phyloP scores from a whole-genome alignment of 352 stramenopile genomes.

The Phytophthora pseudosyringae region DNA sequence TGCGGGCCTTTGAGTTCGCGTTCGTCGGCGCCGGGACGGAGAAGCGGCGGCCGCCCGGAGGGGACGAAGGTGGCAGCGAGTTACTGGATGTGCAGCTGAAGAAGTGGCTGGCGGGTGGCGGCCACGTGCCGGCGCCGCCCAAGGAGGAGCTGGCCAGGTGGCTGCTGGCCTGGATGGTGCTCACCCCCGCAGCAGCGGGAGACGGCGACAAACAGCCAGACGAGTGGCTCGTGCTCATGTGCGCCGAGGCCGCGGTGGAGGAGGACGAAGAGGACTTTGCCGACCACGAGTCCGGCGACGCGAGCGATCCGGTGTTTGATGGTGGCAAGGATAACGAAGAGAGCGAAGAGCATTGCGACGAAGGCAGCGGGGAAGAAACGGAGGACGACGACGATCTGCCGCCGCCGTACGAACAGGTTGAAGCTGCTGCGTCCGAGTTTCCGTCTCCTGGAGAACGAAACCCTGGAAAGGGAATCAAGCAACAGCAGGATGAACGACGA shows the following conservation, averaged over 20 bases:
- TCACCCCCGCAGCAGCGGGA: slow-evolving; percentile 4
- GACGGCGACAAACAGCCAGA: slow-evolving; percentile 16
- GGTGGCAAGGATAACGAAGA: slow-evolving; percentile 2
- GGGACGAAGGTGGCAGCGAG: slow-evolving; percentile 16
- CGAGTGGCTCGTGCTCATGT: slow-evolving; percentile 34
- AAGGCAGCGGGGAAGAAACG: slow-evolving; percentile 11
- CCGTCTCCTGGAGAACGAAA: background rate
- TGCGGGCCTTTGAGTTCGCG: slow-evolving; percentile 44
- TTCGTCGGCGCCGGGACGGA: slow-evolving; percentile 13
- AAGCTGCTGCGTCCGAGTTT: slow-evolving; percentile 1
- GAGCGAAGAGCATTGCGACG: slow-evolving; percentile 2
- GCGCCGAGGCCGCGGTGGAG: slow-evolving; percentile 14
- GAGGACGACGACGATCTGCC: slow-evolving; percentile 31
- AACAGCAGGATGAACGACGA: background rate
- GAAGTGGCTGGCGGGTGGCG: slow-evolving; percentile 36
- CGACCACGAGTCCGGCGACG: slow-evolving; percentile 15
- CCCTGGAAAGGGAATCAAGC: background rate
- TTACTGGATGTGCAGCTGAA: slow-evolving; percentile 32
- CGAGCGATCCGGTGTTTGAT: slow-evolving; percentile 4
- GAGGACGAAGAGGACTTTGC: background rate
- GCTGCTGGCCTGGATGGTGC: slow-evolving; percentile 61
- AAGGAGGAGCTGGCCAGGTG: slow-evolving; percentile 60
- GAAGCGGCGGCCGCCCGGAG: slow-evolving; percentile 13
- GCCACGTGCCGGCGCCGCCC: slow-evolving; percentile 34
- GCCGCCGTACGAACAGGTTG: slow-evolving; percentile 28